Conservation (phyloP, 768 basidiomycete genomes). For the Naganishia vishniacii region DNA sequence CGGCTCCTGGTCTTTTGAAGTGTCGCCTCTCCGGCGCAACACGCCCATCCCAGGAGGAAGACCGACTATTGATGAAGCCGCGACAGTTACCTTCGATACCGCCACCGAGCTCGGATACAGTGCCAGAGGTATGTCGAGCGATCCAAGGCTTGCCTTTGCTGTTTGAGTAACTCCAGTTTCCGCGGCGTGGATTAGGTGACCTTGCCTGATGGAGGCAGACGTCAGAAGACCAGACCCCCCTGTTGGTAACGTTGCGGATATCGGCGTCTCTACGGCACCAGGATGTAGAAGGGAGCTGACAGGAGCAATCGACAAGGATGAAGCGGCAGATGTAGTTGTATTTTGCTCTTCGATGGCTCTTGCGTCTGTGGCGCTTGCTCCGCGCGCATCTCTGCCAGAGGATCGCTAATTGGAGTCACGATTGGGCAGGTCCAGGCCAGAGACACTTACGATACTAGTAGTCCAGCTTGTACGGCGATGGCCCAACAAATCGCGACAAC, state of each 20-base stretch:
- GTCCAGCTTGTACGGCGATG: not conserved
- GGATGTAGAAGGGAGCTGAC: too few relatives aligned
- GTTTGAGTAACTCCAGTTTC: not conserved
- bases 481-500: constrained; percentile 1
- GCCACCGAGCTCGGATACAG: not conserved
- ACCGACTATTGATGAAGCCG: not conserved
- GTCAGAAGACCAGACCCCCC: too few relatives aligned
- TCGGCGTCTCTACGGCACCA: too few relatives aligned
- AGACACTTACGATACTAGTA: constrained; percentile 1
- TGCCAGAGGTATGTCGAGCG: not conserved
- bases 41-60: not conserved
- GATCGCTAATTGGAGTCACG: not conserved
- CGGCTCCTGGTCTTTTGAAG: not conserved
- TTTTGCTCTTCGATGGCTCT: too few relatives aligned
- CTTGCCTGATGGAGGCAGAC: not conserved
- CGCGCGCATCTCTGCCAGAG: not conserved
- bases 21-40: not conserved
- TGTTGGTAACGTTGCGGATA: too few relatives aligned
- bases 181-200: not conserved
- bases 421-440: too few relatives aligned
- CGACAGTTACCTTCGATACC: not conserved
- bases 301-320: too few relatives aligned
- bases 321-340: too few relatives aligned
- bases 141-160: not conserved
- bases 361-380: not conserved